Evolutionary conservation across 2,329 filamentous ascomycete genomes (phyloP), one percentile per base, ranked within the genome.

Genomic region (Spiromastix sp.): DNA sequence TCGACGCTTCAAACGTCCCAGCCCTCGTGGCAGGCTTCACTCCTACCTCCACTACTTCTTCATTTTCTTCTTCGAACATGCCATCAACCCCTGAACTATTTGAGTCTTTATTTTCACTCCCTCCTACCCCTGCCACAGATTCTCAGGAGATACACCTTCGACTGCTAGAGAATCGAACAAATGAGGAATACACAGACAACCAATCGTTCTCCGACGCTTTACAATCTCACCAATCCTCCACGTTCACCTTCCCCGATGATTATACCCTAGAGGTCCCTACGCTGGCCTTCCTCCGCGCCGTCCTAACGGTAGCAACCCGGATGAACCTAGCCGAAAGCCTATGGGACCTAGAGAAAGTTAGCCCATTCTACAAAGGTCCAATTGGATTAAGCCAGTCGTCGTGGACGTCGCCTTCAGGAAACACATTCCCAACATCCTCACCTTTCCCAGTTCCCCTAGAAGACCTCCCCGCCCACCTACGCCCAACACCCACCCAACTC

Each of bases 401-500:
- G 10, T n/a, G 27, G 10, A 17, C 8, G 13, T n/a, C 24, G 15
- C n/a, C 21, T 10, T 21, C 16, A 12, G 5, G 20, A 12, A 18
- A 38, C n/a, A 32, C 28, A 15, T 42, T 40, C 17, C 24, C 36
- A 5, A 17, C 15, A 2, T 42, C 41, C 12, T 32, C 42, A 31
- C 33, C 34, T 12, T 42, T 43, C 13, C 38, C 16, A 37, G 36
- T 46, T 54, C 47, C 15, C 49, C 52, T 32, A 39, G 27, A 35
- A 11, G 55, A 63, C 30, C 53, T 75, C 5, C 70, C 68, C 2
- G 30, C 37, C 10, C 60, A 67, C 24, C 68, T 71, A 55, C 66
- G 59, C 20, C 73, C 73, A 9, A 75, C 70, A 0, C 36, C 54
- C 7, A 58, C 63, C 0, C 73, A 77, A 46, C 46, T 62, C 6